These are phyloP conservation scores for Monosporascus sp. DNA, from an alignment of 2,329 filamentous ascomycete species.

Conservation along the genomic window DNA sequence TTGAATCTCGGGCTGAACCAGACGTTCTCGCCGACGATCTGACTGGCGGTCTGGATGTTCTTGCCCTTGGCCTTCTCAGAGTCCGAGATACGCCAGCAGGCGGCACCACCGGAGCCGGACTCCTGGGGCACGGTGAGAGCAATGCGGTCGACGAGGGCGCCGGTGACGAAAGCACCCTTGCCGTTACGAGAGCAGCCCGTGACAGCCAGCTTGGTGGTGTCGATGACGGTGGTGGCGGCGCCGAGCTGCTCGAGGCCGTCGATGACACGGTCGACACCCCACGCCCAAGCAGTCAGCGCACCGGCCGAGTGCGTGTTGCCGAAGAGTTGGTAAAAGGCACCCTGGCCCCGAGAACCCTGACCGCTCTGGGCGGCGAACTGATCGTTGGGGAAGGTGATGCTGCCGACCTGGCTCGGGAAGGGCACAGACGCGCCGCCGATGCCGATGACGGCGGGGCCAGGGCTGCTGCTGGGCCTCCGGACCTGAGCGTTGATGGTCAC, in stretches of 20 bases:
- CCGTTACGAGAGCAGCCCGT: conserved; percentile 61
- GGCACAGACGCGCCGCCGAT: conserved; percentile 51
- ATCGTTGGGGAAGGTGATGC: conserved; percentile 55
- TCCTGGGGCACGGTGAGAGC: conserved; percentile 58
- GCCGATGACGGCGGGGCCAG: conserved; percentile 53
- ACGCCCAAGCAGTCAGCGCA: conserved; percentile 57
- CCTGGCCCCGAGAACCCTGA: conserved; percentile 44
- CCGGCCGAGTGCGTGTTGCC: conserved; percentile 49
- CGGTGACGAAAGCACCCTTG: conserved; percentile 58
- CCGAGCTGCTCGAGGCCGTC: conserved; percentile 51
- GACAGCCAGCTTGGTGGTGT: conserved; percentile 45
- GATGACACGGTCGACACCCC: conserved; percentile 55
- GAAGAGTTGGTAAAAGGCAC: conserved; percentile 55
- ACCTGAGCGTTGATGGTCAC: conserved; percentile 40
- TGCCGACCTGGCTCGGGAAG: conserved; percentile 47
- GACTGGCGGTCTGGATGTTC: conserved; percentile 54
- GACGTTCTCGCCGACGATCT: conserved; percentile 57
- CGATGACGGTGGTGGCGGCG: conserved; percentile 40
- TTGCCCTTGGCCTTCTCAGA: conserved; percentile 43
- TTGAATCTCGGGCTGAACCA: conserved; percentile 57
- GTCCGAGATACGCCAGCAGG: conserved; percentile 55
- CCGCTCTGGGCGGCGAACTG: conserved; percentile 47
- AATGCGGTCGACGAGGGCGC: conserved; percentile 53
- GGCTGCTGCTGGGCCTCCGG: conserved; percentile 37
- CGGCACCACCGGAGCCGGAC: conserved; percentile 55